phyloP scores from a whole-genome alignment of 805 yeast species.

The Candida xiaguanensis region DNA sequence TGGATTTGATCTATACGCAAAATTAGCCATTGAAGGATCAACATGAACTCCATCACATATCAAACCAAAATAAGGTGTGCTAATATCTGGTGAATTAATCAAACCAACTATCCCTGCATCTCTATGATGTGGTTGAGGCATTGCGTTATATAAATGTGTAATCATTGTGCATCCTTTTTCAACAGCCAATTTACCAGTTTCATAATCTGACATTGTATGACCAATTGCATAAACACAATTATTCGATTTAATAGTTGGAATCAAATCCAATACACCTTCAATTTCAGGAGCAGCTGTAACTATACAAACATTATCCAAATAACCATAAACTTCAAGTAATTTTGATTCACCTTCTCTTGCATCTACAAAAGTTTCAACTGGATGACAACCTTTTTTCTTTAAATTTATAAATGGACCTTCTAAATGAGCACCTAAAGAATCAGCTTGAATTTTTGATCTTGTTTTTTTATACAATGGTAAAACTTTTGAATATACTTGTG shows the following conservation, averaged over 20 bases:
- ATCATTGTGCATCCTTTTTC: slow-evolving; percentile 55
- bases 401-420: slow-evolving; percentile 57
- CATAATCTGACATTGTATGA: slow-evolving; percentile 42
- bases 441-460: slow-evolving; percentile 30
- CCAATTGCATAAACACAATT: slow-evolving; percentile 44
- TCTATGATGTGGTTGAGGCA: slow-evolving; percentile 60
- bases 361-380: slow-evolving; percentile 40
- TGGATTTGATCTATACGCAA: slow-evolving; percentile 50
- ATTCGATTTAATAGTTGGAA: slow-evolving; percentile 29
- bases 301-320: slow-evolving; percentile 33
- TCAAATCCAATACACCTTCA: slow-evolving; percentile 42
- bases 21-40: slow-evolving; percentile 47
- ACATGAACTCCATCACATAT: slow-evolving; percentile 60
- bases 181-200: slow-evolving; percentile 41
- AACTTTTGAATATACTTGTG: slow-evolving; percentile 45
- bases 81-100: slow-evolving; percentile 26
- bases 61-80: slow-evolving; percentile 48
- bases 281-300: slow-evolving; percentile 53
- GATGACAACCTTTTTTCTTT: slow-evolving; percentile 50
- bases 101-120: slow-evolving; percentile 56
- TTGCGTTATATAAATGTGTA: slow-evolving; percentile 60
- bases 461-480: slow-evolving; percentile 40
- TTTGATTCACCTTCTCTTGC: slow-evolving; percentile 28
- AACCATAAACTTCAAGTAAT: slow-evolving; percentile 37
- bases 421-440: slow-evolving; percentile 54